Percentiles rank a stretch among this genome's conserved stretches.
Evolutionary conservation across 805 yeast genomes (phyloP).

Genomic region (Zygoascus tannicola): DNA sequence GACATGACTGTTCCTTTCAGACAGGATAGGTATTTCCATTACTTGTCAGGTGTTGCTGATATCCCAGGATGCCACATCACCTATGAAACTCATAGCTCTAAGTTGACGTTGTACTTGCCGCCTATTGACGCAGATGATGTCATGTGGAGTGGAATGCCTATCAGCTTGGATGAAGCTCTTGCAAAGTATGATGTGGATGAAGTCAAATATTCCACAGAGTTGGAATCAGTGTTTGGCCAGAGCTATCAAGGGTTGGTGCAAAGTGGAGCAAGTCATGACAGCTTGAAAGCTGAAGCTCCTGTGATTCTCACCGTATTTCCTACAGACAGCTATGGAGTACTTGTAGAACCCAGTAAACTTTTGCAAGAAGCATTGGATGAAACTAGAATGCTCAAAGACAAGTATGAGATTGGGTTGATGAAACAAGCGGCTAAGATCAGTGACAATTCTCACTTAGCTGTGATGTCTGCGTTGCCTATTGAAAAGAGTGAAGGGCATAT

Average conservation of each 20-base stretch:
- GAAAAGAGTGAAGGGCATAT: constrained; percentile 81
- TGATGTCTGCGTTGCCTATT: constrained; percentile 85
- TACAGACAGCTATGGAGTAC: constrained; percentile 6
- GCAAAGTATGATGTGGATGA: constrained; percentile 71
- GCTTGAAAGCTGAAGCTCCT: too few species aligned
- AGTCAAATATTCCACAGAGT: constrained; percentile 51
- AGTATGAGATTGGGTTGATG: constrained; percentile 66
- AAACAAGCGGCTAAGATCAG: constrained; percentile 75
- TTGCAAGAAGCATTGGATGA: constrained; percentile 68
- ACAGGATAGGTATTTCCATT: constrained; percentile 87
- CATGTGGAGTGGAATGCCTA: constrained; percentile 93
- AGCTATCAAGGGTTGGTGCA: constrained; percentile 9
- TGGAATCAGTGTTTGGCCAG: too few species aligned
- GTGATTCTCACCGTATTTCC: background rate
- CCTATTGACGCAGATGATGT: constrained; percentile 79
- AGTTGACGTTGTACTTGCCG: constrained; percentile 68
- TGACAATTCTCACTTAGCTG: constrained; percentile 82
- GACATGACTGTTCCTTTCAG: constrained; percentile 73
- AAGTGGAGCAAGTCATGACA: too few species aligned
- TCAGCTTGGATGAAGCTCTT: constrained; percentile 54
- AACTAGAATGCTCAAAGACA: constrained; percentile 75
- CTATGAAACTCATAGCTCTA: constrained; percentile 44
- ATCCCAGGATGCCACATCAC: constrained; percentile 67
- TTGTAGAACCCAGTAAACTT: constrained; percentile 15
- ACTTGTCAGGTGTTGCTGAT: constrained; percentile 65